These are phyloP conservation scores for Linum trigynum DNA, from an alignment of 345 rosid genomes.

Conservation along the genomic window DNA sequence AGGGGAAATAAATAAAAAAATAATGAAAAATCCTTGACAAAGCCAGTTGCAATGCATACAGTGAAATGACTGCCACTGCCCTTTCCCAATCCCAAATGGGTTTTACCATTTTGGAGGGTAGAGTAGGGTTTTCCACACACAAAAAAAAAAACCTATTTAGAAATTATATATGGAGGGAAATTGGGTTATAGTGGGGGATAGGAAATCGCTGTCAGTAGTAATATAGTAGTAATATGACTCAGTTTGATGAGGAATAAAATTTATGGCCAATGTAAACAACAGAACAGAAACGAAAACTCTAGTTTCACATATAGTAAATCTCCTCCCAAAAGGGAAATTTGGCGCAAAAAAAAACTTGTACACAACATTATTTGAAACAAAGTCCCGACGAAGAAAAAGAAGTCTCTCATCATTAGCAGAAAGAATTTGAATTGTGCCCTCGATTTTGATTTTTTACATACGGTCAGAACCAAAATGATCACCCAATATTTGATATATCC, in stretches of 20 bases:
- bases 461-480: constrained; percentile 41
- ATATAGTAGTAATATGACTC: not conserved
- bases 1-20: too few species aligned
- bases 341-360: constrained; percentile 14
- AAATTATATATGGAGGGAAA: too few species aligned
- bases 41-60: not conserved
- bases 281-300: too few species aligned
- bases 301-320: not conserved
- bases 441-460: constrained; percentile 43
- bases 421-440: not conserved
- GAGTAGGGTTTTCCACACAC: not conserved
- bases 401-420: constrained; percentile 18
- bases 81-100: not conserved
- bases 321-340: constrained; percentile 17
- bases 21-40: not conserved
- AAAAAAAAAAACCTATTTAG: too few species aligned
- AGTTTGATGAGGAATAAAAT: not conserved
- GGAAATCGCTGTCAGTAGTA: not conserved
- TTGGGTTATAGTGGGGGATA: not conserved
- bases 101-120: not conserved
- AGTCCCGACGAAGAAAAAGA: constrained; percentile 27
- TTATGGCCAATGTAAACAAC: too few species aligned
- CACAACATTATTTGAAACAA: constrained; percentile 12
- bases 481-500: too few species aligned
- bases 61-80: not conserved